Base-by-base conservation (phyloP, 1,284 basidiomycete species). In the Macrocystidia cucumis region DNA sequence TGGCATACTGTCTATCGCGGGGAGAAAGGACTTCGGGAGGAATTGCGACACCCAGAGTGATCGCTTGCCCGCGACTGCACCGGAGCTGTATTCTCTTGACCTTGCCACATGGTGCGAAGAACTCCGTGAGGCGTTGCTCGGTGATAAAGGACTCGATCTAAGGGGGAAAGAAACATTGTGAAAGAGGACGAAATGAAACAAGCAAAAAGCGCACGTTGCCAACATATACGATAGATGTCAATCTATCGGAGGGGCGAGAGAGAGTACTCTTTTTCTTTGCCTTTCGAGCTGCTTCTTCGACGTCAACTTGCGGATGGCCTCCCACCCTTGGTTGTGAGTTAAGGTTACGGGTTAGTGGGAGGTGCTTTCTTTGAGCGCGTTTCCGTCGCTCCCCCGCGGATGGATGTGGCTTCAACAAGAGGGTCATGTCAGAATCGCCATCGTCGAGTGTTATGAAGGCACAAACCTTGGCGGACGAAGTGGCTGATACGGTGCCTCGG, bases 131-230 rank as follows among this genome's bases (percentile, higher is more conserved):
- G 11, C 55, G 49, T 1, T 51, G 41, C 35, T 62, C 55, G 4
- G 58, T 63, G 35, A 68, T 52, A 1, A 51, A 44, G 5, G 56
- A 45, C 32, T 52, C 42, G 13, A 62, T 38, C 59, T 65, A 37
- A 20, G 28, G 22, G 32, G 12, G 33, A 29, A 44, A 1, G 55
- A 53, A 29, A 52, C 43, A n/a, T n/a, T n/a, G n/a, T n/a, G n/a
- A n/a, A n/a, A 25, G 30, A 29, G 2, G 38, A 34, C 4, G 16
- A 20, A 28, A 37, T 22, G 16, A 41, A 39, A 31, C 34, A 33
- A 21, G 34, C 16, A 18, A 18, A 16, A 14, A 23, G 48, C 73
- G 43, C 44, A 81, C 78, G 48, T 80, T 80, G 24, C 78, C 78
- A 17, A 78, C 72, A 47, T 62, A 80, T 13, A 74, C 59, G 40